Base-by-base conservation (phyloP, 768 basidiomycete genomes). In the Boletus tylopilopsis region DNA sequence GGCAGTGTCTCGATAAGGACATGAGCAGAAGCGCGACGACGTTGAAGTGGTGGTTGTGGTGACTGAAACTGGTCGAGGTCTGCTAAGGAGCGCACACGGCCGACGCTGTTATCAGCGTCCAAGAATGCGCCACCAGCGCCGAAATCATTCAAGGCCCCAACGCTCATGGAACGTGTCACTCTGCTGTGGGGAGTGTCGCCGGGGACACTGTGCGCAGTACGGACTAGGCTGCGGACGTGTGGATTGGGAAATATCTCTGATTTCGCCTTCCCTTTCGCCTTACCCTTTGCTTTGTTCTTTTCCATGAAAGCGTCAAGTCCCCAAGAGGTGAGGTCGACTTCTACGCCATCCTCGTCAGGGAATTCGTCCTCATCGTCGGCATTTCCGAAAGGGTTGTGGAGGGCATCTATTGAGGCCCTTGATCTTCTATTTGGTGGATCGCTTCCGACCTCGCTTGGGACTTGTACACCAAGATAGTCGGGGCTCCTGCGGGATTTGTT, bases 261-360 rank as follows among this genome's bases (percentile, higher is more conserved):
- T 50, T 64, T 71, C n/a, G 65, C 57, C 47, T 69, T 75, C 16
- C 60, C 63, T 47, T 73, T 75, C 5, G 63, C 64, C 62, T 67
- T 78, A 16, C 60, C 60, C 48, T 65, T 70, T 24, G 65, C 64
- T 69, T 83, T 86, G 56, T 85, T 81, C 57, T 87, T 85, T 1
- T 81, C 76, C 53, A 89, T 81, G 68, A 90, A 82, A 6, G 81
- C 77, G 50, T 90, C 85, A 22, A 93, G 73, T 4, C 90, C 90
- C 90, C 88, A 93, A 16, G 88, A 90, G 4, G 84, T 75, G 49
- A 92, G 73, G 67, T 90, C 89, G 23, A 90, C 85, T 61, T 91
- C 90, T 27, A 77, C 76, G 36, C 75, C 79, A 16, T 68, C 68
- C 37, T 74, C 76, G 5, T 79, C 74, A 12, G 57, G 51, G 7